Base-by-base conservation (phyloP, 169 alveolate species). In the Plasmodium gallinaceum region DNA sequence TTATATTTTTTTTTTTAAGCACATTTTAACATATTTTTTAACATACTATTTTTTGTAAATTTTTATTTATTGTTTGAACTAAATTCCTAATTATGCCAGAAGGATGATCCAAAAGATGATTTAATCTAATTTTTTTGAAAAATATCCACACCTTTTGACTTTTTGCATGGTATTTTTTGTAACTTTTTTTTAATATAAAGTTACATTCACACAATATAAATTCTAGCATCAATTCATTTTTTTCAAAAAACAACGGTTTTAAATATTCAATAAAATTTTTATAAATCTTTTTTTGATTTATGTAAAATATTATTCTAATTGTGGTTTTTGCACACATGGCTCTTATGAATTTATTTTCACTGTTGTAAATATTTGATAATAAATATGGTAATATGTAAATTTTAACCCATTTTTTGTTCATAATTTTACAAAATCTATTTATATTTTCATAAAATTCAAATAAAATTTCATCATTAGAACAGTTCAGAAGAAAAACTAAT, bases 361-460 rank as follows among this genome's bases (percentile, higher is more conserved):
- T 32, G 51, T 62, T 75, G 54, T 75, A 75, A 22, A 20, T 45
- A 62, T 75, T 75, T 61, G 64, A 37, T 45, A 75, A 42, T 43
- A 75, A 20, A 20, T 75, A 75, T 7, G 88, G 88, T 26, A 75
- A 57, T 32, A 75, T 75, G 37, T 75, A 61, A 43, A 75, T 32
- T 24, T 62, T 75, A 37, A 75, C 88, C 88, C 88, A 75, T 62
- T 75, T 75, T 62, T 26, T 75, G 32, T 54, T 75, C 88, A 75
- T 75, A 45, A 75, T 75, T 75, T 61, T 75, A 37, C 88, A 75
- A 45, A 75, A 75, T 9, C 5, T 61, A 10, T 61, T 43, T 45
- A 75, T 22, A 54, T 75, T 32, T 20, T 75, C 65, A 24, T 75
- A 75, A 22, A 75, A 75, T 42, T 75, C 88, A 43, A 61, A 75